Evolutionary conservation across 495 filamentous ascomycete species (phyloP).

Genomic region (Astrothelium subdiscretum): DNA sequence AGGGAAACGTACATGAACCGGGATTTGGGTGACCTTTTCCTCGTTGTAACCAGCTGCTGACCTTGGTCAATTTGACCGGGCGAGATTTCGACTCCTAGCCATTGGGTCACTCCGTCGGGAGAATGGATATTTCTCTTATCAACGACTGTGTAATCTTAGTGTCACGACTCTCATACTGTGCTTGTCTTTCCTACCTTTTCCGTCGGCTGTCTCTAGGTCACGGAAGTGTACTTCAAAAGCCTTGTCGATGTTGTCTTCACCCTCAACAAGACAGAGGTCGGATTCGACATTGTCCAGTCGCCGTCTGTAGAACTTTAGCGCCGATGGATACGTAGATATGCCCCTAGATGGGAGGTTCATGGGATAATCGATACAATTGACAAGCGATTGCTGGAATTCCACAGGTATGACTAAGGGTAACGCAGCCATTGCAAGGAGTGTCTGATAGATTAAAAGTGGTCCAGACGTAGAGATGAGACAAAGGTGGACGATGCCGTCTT

Average conservation of each 20-base stretch:
- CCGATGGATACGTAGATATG: background rate
- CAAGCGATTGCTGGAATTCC: background rate
- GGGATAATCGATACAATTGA: slow-evolving; percentile 2
- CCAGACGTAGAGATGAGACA: background rate
- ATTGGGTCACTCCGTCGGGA: background rate
- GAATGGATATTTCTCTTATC: slow-evolving; percentile 6
- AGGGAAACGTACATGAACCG: background rate
- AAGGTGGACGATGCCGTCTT: too few species aligned
- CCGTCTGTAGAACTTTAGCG: background rate
- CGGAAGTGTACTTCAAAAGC: slow-evolving; percentile 4
- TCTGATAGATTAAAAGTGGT: background rate
- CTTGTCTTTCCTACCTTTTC: slow-evolving; percentile 1
- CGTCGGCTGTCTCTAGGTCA: background rate
- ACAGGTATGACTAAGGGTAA: background rate
- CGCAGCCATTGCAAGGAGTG: background rate
- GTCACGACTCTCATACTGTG: background rate
- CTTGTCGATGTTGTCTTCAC: background rate
- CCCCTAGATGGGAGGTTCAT: background rate
- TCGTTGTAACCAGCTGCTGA: background rate
- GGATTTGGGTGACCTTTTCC: background rate
- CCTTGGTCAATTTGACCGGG: background rate
- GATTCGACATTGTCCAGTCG: background rate
- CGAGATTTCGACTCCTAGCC: background rate
- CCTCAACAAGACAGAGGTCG: slow-evolving; percentile 5
- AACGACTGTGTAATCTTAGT: background rate